phyloP scores from a whole-genome alignment of 2,329 filamentous ascomycete genomes.

The Paecilomyces sp. region DNA sequence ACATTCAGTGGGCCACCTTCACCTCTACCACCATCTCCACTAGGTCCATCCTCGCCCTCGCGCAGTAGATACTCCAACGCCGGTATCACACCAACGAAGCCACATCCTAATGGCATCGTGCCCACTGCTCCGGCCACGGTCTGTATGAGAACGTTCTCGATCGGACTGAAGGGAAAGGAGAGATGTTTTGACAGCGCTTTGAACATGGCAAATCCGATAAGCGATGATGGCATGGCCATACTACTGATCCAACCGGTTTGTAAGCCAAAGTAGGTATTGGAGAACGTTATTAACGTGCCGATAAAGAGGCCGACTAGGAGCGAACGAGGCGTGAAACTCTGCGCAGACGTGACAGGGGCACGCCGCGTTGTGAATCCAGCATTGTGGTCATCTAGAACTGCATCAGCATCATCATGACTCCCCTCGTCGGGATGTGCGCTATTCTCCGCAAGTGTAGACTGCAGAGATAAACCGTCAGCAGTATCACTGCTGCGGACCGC shows the following conservation, averaged over 20 bases:
- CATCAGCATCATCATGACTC: not conserved
- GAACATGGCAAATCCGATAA: conserved; percentile 94
- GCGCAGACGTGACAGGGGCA: conserved; percentile 20
- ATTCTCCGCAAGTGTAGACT: not conserved
- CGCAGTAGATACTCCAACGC: conserved; percentile 81
- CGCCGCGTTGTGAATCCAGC: not conserved
- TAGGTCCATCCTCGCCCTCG: conserved; percentile 68
- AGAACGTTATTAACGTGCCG: conserved; percentile 87
- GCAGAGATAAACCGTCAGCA: not conserved
- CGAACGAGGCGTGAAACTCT: conserved; percentile 78
- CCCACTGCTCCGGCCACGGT: conserved; percentile 93
- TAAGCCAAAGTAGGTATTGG: conserved; percentile 98
- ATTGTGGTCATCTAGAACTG: not conserved
- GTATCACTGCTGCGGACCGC: not conserved
- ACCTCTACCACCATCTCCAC: conserved; percentile 61
- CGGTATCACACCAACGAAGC: conserved; percentile 90
- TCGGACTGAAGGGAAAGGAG: conserved; percentile 76
- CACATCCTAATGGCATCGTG: conserved; percentile 92
- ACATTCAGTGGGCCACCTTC: conserved; percentile 73
- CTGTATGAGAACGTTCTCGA: conserved; percentile 95
- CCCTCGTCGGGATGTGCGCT: not conserved
- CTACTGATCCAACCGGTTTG: conserved; percentile 79
- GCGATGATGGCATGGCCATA: conserved; percentile 93
- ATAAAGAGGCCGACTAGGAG: conserved; percentile 73
- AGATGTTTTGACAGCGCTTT: conserved; percentile 67